These are phyloP conservation scores for Chamaecrista fasciculata DNA, from an alignment of 306 rosid genomes.

Conservation along the genomic window DNA sequence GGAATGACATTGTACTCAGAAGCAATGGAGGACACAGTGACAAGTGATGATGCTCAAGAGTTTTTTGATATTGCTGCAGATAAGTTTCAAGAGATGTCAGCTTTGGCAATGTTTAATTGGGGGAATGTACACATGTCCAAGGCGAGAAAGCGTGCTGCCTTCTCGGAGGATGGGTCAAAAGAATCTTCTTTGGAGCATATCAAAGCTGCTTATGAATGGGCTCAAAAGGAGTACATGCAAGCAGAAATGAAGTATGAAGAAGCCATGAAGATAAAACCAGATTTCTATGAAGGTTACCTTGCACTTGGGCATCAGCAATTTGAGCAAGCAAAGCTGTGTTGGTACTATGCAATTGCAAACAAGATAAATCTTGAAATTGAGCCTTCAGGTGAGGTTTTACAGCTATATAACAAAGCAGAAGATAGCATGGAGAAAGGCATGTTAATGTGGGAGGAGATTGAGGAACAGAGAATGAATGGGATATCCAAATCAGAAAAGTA, in stretches of 20 bases:
- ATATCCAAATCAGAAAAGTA: conserved; percentile 66
- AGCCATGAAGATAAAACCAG: conserved; percentile 62
- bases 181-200: conserved; percentile 52
- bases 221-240: conserved; percentile 60
- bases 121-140: conserved; percentile 81
- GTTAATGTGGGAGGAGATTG: conserved; percentile 80
- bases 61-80: conserved; percentile 74
- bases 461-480: conserved; percentile 75
- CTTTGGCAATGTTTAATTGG: conserved; percentile 87
- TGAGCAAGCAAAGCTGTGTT: conserved; percentile 84
- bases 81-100: conserved; percentile 89
- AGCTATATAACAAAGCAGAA: conserved; percentile 81
- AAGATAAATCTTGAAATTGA: conserved; percentile 45
- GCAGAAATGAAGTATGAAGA: conserved; percentile 71
- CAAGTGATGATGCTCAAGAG: conserved; percentile 71
- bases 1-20: conserved; percentile 69
- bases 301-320: conserved; percentile 34
- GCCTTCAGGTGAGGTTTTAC: conserved; percentile 60
- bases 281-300: conserved; percentile 80
- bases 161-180: conserved; percentile 54
- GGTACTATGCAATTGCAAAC: conserved; percentile 60
- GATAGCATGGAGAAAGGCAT: conserved; percentile 86
- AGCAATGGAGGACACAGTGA: conserved; percentile 27
- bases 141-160: conserved; percentile 61
- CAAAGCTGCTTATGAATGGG: conserved; percentile 66